Conservation (phyloP, 345 rosid species). For the Firmiana major region DNA sequence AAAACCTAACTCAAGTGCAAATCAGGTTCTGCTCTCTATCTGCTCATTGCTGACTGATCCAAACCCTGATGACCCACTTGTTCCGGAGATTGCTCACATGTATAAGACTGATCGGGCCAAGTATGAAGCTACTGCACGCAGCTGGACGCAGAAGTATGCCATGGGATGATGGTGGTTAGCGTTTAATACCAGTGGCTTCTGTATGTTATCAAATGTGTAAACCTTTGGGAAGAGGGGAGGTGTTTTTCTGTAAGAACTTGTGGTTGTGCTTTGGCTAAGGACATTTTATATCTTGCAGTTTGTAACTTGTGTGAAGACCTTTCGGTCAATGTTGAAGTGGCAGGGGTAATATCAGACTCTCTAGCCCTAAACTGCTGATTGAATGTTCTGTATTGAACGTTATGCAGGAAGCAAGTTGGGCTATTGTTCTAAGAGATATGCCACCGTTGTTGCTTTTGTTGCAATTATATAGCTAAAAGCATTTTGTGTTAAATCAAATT, state of each 20-base stretch:
- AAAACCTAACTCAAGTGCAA: not conserved
- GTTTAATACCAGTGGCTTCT: not conserved
- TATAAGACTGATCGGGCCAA: slow-evolving; percentile 39
- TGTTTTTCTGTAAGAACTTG: not conserved
- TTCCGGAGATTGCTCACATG: slow-evolving; percentile 46
- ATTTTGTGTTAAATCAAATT: not conserved
- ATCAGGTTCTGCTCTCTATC: slow-evolving; percentile 41
- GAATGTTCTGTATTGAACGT: not conserved
- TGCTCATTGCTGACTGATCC: slow-evolving; percentile 44
- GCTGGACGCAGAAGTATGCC: slow-evolving; percentile 47
- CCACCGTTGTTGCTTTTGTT: too few species aligned
- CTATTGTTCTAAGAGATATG: too few species aligned
- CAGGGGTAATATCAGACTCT: not conserved
- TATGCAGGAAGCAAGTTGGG: not conserved
- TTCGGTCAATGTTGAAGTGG: not conserved
- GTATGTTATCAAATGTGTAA: not conserved
- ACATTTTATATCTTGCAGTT: slow-evolving; percentile 8
- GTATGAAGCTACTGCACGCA: slow-evolving; percentile 39
- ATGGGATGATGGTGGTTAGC: slow-evolving; percentile 31
- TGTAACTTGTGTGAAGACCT: slow-evolving; percentile 9
- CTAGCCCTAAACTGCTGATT: not conserved
- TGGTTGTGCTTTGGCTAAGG: not conserved
- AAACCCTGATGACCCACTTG: slow-evolving; percentile 46
- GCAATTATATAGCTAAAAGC: too few species aligned
- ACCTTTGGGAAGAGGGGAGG: not conserved